A percentile compares a stretch with the other conserved stretches of the same genome.
phyloP scores from a whole-genome alignment of 1,284 basidiomycete species.

The Apiotrichum sp. region DNA sequence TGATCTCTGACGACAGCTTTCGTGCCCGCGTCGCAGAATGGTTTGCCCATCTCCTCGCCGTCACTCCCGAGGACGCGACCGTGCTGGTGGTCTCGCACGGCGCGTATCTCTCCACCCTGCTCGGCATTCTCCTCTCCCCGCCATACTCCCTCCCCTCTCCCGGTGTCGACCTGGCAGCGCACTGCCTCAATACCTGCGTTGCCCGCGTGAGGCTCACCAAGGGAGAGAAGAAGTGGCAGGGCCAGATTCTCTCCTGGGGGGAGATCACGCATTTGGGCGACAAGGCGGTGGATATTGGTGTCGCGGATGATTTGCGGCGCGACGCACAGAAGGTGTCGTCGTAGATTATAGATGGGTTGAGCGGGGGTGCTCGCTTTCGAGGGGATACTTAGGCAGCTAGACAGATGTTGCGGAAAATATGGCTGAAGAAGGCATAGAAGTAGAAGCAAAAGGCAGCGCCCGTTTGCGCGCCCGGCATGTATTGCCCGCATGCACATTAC shows the following conservation, averaged over 20 bases:
- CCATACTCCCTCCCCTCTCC: conserved; percentile 4
- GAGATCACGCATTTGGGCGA: conserved; percentile 25
- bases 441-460: too few relatives aligned
- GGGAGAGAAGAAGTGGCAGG: conserved; percentile 17
- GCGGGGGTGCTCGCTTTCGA: too few relatives aligned
- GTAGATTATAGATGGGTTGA: too few relatives aligned
- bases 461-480: too few relatives aligned
- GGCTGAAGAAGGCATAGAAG: too few relatives aligned
- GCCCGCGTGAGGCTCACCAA: conserved; percentile 30
- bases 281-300: background rate
- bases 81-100: conserved; percentile 40
- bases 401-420: too few relatives aligned
- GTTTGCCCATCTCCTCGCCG: conserved; percentile 17
- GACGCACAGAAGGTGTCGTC: background rate
- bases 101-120: conserved; percentile 32
- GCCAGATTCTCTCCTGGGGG: conserved; percentile 23
- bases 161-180: conserved; percentile 15
- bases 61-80: conserved; percentile 6
- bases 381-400: too few relatives aligned
- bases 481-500: too few relatives aligned
- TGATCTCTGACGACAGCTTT: conserved; percentile 9
- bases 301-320: conserved; percentile 9
- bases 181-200: conserved; percentile 31
- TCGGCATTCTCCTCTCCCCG: conserved; percentile 18
- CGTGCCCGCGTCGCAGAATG: conserved; percentile 16